phyloP scores from a whole-genome alignment of 768 basidiomycete genomes.

The Rhodocollybia butyracea region DNA sequence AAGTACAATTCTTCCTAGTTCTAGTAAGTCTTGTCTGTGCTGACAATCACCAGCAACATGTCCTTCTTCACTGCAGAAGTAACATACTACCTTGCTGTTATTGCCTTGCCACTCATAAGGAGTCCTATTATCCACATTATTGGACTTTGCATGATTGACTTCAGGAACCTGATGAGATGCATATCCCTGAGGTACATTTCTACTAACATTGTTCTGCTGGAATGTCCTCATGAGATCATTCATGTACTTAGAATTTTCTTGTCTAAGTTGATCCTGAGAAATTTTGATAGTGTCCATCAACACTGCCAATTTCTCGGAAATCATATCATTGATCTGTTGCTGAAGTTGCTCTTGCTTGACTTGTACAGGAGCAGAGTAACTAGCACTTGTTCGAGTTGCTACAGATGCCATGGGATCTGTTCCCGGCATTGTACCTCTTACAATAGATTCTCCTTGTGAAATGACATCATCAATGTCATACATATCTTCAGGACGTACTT shows the following conservation, averaged over 20 bases:
- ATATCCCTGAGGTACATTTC: neutral
- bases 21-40: constrained; percentile 1
- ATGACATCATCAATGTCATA: neutral
- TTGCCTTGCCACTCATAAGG: neutral
- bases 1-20: neutral
- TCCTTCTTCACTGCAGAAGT: neutral
- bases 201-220: neutral
- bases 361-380: neutral
- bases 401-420: neutral
- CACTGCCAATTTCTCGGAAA: neutral
- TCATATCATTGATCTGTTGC: neutral
- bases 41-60: neutral
- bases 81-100: neutral
- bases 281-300: neutral
- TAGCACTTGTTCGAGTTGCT: neutral
- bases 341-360: neutral
- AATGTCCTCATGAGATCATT: neutral
- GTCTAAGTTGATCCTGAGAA: neutral
- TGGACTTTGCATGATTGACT: too few relatives aligned
- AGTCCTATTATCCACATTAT: too few relatives aligned
- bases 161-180: neutral
- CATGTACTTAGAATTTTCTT: neutral
- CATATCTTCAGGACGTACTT: neutral
- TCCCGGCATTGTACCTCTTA: neutral
- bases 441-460: neutral